Base-by-base conservation (phyloP, 306 rosid genomes). In the Cyclanthera cordifolia region DNA sequence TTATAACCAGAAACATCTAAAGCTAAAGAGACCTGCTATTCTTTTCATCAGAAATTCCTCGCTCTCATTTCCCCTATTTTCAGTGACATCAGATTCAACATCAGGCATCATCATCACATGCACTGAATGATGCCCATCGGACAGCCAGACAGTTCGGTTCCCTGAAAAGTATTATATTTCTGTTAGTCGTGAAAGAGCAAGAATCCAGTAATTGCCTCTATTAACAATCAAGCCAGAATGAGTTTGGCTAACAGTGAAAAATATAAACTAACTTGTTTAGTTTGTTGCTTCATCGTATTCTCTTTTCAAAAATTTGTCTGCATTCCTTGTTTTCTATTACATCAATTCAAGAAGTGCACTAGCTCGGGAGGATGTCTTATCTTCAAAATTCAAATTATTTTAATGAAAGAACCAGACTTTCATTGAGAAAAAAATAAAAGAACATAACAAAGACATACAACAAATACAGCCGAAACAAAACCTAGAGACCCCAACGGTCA, bases 121-220 rank as follows among this genome's bases (percentile, higher is more conserved):
- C 77, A 83, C 85, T 65, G 96, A 80, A 76, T 81, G 80, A 57
- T 53, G 56, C 75, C 96, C 95, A 81, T 88, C 96, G 70, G 97
- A 87, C 72, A 85, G 79, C 97, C 97, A 91, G 63, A 84, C 78
- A 77, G 86, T 82, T 77, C 82, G 97, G 41, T 86, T 77, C 74
- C 77, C 97, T 91, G 84, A 79, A 81, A 75, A n/a, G 8, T 47
- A 25, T 2, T 8, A 47, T 23, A 27, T 23, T 34, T 45, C 71
- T 30, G 27, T 47, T 47, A 47, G 21, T 39, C 10, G 51, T 61
- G 32, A 61, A 61, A 63, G 19, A 63, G 50, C 19, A 15, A 61
- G 2, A 8, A 63, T 12, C 52, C 30, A 20, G 10, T 39, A 20
- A 19, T 39, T 39, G 17, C 30, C 69, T 37, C 69, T 27, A 17